phyloP scores from a whole-genome alignment of 2,329 filamentous ascomycete species.

The Clathrospora elynae region DNA sequence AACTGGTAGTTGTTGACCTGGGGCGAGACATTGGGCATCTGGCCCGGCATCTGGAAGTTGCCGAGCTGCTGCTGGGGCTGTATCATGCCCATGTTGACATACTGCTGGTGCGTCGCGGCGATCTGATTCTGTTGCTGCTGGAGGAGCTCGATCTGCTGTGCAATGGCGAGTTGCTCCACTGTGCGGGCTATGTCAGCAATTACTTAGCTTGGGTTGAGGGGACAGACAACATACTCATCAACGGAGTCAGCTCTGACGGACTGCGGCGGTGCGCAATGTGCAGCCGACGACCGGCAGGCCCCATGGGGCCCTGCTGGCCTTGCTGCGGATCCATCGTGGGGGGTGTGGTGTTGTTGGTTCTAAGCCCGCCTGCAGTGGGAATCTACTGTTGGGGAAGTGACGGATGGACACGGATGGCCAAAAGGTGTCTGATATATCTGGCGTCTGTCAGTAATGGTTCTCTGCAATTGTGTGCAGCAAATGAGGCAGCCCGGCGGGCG shows the following conservation, averaged over 20 bases:
- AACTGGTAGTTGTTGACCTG: conserved; percentile 86
- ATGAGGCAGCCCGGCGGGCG: not conserved
- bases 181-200: conserved; percentile 31
- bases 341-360: conserved; percentile 29
- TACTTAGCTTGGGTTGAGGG: conserved; percentile 9
- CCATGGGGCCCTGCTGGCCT: conserved; percentile 60
- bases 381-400: conserved; percentile 32
- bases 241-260: conserved; percentile 92
- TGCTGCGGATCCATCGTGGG: conserved; percentile 58
- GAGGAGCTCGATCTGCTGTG: conserved; percentile 96
- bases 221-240: conserved; percentile 83
- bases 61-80: conserved; percentile 80
- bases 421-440: conserved; percentile 35
- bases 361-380: conserved; percentile 30
- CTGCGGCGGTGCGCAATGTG: conserved; percentile 97
- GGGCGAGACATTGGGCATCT: conserved; percentile 77
- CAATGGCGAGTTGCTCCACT: conserved; percentile 98
- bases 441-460: conserved; percentile 22
- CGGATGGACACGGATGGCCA: conserved; percentile 30
- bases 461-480: not conserved
- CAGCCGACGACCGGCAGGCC: conserved; percentile 83
- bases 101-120: conserved; percentile 94
- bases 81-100: conserved; percentile 96
- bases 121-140: conserved; percentile 99
- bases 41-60: conserved; percentile 63